Evolutionary conservation across 345 rosid species (phyloP).

Genomic region (Firmiana major): DNA sequence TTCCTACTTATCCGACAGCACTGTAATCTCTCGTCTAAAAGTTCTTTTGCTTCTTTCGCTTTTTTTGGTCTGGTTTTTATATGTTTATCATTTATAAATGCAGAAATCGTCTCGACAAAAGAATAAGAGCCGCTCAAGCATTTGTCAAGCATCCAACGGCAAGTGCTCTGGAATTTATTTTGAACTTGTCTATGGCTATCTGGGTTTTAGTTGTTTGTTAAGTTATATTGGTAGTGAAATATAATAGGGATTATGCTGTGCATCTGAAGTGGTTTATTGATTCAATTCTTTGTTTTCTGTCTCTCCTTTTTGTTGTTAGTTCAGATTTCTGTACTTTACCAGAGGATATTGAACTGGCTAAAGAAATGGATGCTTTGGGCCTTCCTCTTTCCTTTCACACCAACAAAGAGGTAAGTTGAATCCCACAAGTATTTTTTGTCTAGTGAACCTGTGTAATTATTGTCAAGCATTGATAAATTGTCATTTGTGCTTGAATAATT

Average conservation of each 20-base stretch:
- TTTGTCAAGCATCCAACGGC: slow-evolving; percentile 22
- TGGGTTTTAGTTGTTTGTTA: background rate
- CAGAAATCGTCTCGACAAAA: slow-evolving; percentile 31
- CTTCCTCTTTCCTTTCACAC: slow-evolving; percentile 77
- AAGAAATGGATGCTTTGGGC: slow-evolving; percentile 65
- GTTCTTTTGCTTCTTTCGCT: background rate
- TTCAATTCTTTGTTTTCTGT: background rate
- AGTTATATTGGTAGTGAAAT: background rate
- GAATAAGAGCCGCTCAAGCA: slow-evolving; percentile 23
- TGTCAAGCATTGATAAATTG: background rate
- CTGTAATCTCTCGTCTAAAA: slow-evolving; percentile 28
- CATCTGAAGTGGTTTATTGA: slow-evolving; percentile 1
- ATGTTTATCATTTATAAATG: background rate
- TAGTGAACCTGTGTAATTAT: background rate
- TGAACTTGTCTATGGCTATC: background rate
- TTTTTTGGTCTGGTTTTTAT: background rate
- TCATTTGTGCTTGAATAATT: background rate
- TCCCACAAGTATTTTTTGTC: background rate
- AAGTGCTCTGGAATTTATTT: slow-evolving; percentile 16
- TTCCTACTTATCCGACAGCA: slow-evolving; percentile 23
- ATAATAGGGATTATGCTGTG: background rate
- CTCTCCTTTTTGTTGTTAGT: background rate
- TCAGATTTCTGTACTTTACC: slow-evolving; percentile 26
- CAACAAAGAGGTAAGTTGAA: slow-evolving; percentile 50
- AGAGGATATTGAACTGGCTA: slow-evolving; percentile 42